Conservation (phyloP, 2,329 filamentous ascomycete genomes). For the Aspergillus sclerotialis region DNA sequence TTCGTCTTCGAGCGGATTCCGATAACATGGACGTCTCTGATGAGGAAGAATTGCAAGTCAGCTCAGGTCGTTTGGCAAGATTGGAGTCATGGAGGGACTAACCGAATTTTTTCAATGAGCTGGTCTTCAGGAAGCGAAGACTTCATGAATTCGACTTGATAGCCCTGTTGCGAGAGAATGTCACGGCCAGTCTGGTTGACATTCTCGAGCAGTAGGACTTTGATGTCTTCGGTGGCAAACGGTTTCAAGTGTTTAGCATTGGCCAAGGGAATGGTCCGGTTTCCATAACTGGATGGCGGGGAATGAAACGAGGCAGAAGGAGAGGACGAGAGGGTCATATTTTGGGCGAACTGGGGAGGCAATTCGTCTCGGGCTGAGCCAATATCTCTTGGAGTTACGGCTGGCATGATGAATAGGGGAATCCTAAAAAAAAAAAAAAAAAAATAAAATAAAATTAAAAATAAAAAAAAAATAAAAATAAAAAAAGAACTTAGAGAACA, state of each 20-base stretch:
- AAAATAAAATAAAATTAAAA: slow-evolving; percentile 3
- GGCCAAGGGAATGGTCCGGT: slow-evolving; percentile 35
- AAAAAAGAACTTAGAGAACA: too few species aligned
- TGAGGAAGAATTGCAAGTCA: slow-evolving; percentile 6
- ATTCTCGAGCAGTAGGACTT: slow-evolving; percentile 92
- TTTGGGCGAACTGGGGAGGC: slow-evolving; percentile 47
- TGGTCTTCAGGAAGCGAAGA: slow-evolving; percentile 84
- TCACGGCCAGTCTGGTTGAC: slow-evolving; percentile 85
- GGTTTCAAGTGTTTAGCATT: slow-evolving; percentile 77
- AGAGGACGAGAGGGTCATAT: slow-evolving; percentile 64
- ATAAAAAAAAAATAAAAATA: too few species aligned
- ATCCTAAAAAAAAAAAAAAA: background rate
- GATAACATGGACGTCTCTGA: slow-evolving; percentile 88
- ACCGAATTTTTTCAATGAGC: slow-evolving; percentile 95
- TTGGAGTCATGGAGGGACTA: too few species aligned
- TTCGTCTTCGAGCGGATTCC: slow-evolving; percentile 98
- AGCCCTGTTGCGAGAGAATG: slow-evolving; percentile 77
- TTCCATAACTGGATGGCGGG: slow-evolving; percentile 57
- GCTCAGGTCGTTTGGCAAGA: too few species aligned
- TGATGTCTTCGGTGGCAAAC: slow-evolving; percentile 92
- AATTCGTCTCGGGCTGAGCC: slow-evolving; percentile 20
- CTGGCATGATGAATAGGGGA: slow-evolving; percentile 11
- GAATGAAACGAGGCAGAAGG: slow-evolving; percentile 70
- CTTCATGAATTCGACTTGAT: slow-evolving; percentile 91
- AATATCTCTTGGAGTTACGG: slow-evolving; percentile 31